Conservation (phyloP, 345 rosid species). For the Linum tenue region DNA sequence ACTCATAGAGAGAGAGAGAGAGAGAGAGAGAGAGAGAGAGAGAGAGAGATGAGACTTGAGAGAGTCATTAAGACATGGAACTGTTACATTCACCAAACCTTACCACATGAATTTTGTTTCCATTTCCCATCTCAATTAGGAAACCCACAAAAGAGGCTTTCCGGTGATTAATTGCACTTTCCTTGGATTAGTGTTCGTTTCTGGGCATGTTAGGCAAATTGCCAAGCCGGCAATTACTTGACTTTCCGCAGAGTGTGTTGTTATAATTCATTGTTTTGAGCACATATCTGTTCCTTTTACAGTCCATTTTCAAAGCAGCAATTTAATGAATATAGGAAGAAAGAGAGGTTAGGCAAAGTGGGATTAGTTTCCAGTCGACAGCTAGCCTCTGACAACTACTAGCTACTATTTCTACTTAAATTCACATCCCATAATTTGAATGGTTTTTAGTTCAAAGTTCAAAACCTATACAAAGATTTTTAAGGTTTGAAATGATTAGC, state of each 20-base stretch:
- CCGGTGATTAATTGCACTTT: slow-evolving; percentile 11
- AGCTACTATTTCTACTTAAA: too few relatives aligned
- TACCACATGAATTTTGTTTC: slow-evolving; percentile 5
- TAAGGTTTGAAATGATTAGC: too few relatives aligned
- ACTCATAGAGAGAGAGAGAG: neutral
- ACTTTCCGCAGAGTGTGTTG: neutral
- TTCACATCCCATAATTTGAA: too few relatives aligned
- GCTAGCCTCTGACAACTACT: too few relatives aligned
- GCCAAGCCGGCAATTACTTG: neutral
- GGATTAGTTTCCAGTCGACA: too few relatives aligned
- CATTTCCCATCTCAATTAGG: neutral
- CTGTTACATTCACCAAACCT: neutral
- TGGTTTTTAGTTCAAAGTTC: too few relatives aligned
- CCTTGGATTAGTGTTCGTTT: slow-evolving; percentile 9
- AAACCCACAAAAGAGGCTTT: slow-evolving; percentile 17
- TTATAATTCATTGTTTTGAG: too few relatives aligned
- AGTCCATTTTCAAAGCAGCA: neutral
- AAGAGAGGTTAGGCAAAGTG: too few relatives aligned
- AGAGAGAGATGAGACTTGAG: neutral
- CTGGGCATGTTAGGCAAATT: slow-evolving; percentile 18
- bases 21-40: neutral
- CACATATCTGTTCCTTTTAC: neutral
- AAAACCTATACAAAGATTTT: too few relatives aligned
- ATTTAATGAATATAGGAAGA: neutral
- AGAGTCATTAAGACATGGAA: neutral